Evolutionary conservation across 2,329 filamentous ascomycete genomes (phyloP), one percentile per base, ranked within the genome.

Genomic region (Aspergillus uvarum): DNA sequence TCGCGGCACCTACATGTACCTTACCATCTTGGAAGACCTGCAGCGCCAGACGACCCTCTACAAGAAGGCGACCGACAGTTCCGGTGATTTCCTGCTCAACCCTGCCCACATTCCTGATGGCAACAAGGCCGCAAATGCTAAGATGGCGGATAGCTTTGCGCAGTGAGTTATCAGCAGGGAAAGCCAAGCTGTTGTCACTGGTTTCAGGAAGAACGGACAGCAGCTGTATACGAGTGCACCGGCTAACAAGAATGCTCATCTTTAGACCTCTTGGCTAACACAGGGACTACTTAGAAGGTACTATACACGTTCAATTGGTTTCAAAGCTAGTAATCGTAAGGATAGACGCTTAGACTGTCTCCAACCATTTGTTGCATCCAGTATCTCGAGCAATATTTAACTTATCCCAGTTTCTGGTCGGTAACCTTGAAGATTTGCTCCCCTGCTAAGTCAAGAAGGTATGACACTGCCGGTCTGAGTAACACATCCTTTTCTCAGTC

Each of bases 61-160:
- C 59, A 64, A 63, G 56, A 44, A 47, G 54, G 69, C 77, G 72
- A 71, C 69, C 2, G 75, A 80, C 57, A 63, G 73, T 1, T 68
- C 70, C 2, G 65, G 70, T 4, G 77, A 80, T 61, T 72, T 71
- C 2, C 65, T 82, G 2, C 65, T 82, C 4, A 78, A 80, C 58
- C 79, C 80, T 1, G 80, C 78, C 1, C 76, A 79, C 65, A 66
- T 80, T 3, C 66, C 80, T 3, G 65, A 80, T 6, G 77, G 75
- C 0, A 69, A 61, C 6, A 70, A 74, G 47, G 73, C 74, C 0
- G 64, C 67, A 24, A 75, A 80, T 63, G 58, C 65, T 47, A 60
- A 70, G 29, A 63, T 74, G 54, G 77, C 77, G 0, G 63, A 8
- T 8, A 71, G 7, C 3, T 81, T 81, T 64, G 71, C 74, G 5